Evolutionary conservation across 768 basidiomycete genomes (phyloP).

Genomic region (Lactarius sanguifluus): DNA sequence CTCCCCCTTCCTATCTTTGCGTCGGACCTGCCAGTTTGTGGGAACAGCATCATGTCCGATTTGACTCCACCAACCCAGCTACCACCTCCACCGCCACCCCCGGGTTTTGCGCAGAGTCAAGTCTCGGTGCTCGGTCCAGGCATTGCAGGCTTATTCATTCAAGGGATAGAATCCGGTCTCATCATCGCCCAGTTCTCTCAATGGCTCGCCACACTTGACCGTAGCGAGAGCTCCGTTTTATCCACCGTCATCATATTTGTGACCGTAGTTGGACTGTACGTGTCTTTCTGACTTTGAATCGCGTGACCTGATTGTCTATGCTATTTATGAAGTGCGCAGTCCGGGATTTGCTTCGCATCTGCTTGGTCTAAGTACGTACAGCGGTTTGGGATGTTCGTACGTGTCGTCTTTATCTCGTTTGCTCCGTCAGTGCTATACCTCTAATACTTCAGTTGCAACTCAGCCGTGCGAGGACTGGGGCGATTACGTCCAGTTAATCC

Average conservation of each 20-base stretch:
- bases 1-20: background rate
- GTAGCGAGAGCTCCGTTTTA: background rate
- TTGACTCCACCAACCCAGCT: background rate
- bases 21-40: background rate
- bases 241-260: slow-evolving; percentile 1
- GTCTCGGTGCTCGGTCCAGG: slow-evolving; percentile 7
- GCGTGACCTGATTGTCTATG: background rate
- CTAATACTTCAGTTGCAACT: background rate
- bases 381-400: background rate
- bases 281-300: background rate
- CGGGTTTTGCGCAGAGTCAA: background rate
- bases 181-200: slow-evolving; percentile 12
- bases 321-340: slow-evolving; percentile 3
- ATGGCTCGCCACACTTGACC: slow-evolving; percentile 6
- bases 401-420: background rate
- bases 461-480: background rate
- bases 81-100: background rate
- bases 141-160: slow-evolving; percentile 5
- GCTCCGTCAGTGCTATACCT: no score
- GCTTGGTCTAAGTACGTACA: slow-evolving; percentile 11
- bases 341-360: slow-evolving; percentile 11
- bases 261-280: slow-evolving; percentile 18
- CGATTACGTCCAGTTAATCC: slow-evolving; percentile 4
- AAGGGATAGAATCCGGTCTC: slow-evolving; percentile 17
- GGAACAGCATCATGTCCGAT: slow-evolving; percentile 9